Percentiles rank a stretch among this genome's conserved stretches.
These are phyloP conservation scores for Naumovozyma dairenensis DNA, from an alignment of 805 yeast species.

Conservation along the genomic window DNA sequence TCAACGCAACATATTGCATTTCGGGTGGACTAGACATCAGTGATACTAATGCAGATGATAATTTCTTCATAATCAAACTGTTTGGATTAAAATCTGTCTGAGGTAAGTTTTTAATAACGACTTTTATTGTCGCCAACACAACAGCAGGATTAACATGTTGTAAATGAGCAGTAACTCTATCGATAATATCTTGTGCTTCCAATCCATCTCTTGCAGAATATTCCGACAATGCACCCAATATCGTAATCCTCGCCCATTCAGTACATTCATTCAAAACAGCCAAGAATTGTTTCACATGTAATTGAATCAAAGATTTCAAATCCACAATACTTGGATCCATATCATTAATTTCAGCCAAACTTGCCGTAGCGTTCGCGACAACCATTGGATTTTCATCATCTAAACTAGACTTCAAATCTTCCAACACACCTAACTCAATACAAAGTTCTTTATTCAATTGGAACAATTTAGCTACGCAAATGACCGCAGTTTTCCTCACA, in stretches of 20 bases:
- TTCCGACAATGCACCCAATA: conserved; percentile 70
- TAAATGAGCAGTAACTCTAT: conserved; percentile 84
- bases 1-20: conserved; percentile 85
- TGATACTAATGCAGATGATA: conserved; percentile 80
- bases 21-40: conserved; percentile 84
- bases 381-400: conserved; percentile 94
- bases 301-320: conserved; percentile 29
- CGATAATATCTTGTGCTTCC: conserved; percentile 79
- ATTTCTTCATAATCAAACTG: conserved; percentile 45
- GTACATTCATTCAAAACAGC: conserved; percentile 92
- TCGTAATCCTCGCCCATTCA: conserved; percentile 96
- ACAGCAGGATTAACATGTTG: conserved; percentile 97
- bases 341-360: conserved; percentile 74
- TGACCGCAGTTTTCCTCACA: conserved; percentile 94
- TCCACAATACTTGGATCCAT: conserved; percentile 46
- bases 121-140: conserved; percentile 76
- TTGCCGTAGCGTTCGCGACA: conserved; percentile 84
- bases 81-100: conserved; percentile 27
- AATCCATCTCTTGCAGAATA: conserved; percentile 45
- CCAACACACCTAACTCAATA: conserved; percentile 77
- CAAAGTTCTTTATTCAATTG: conserved; percentile 76
- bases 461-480: conserved; percentile 90
- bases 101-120: conserved; percentile 60
- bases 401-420: conserved; percentile 52
- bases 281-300: conserved; percentile 50